A percentile compares a stretch with the other conserved stretches of the same genome.
Conservation (phyloP, 208 protist genomes). For the Acanthamoeba triangularis region DNA sequence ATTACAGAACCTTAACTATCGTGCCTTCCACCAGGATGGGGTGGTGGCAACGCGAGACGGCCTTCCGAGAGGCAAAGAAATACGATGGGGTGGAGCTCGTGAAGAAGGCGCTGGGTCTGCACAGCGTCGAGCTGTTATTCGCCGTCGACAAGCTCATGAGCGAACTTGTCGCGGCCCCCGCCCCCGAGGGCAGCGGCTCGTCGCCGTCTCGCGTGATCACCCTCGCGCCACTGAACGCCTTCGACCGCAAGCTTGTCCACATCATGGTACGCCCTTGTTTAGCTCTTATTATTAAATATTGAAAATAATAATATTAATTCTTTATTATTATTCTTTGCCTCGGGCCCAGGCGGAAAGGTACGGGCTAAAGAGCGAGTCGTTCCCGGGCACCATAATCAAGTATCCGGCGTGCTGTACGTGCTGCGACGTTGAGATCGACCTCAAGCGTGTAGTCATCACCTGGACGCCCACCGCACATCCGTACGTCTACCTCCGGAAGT, state of each 20-base stretch:
- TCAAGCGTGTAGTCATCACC: neutral
- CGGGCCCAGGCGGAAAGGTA: neutral
- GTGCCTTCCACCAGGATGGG: no score
- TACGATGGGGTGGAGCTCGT: no score
- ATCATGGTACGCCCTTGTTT: neutral
- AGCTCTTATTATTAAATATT: no score
- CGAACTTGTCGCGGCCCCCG: neutral
- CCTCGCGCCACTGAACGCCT: neutral
- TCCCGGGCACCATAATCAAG: neutral
- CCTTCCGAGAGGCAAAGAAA: no score
- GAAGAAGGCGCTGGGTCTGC: no score
- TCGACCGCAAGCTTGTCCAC: neutral
- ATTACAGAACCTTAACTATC: no score
- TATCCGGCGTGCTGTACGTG: neutral
- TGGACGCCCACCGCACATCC: neutral
- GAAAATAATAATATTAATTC: no score
- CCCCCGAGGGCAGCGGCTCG: neutral
- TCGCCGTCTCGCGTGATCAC: neutral
- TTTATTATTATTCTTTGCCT: no score
- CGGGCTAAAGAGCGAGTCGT: neutral
- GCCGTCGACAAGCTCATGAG: neutral
- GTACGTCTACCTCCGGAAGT: no score
- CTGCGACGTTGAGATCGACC: neutral
- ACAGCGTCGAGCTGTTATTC: neutral
- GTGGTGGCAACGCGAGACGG: no score